These are phyloP conservation scores for Suillus tomentosus DNA, from an alignment of 768 basidiomycete genomes.

Conservation along the genomic window DNA sequence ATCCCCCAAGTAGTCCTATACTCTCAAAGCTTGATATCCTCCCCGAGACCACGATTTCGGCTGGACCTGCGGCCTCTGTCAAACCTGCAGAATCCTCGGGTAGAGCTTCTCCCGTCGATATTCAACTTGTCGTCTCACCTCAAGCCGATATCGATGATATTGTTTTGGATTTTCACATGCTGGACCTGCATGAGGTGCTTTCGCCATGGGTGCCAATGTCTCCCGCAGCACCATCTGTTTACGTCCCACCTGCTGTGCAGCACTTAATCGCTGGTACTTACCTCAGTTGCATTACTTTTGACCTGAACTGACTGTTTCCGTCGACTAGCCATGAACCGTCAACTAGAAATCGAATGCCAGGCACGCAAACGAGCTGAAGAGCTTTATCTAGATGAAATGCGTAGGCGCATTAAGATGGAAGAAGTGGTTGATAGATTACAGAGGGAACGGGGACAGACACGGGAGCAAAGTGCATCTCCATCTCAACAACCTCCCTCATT, in stretches of 20 bases:
- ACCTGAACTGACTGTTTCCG: conserved; percentile 9
- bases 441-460: conserved; percentile 12
- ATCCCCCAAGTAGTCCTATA: neutral
- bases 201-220: conserved; percentile 36
- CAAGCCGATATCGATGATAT: neutral
- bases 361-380: conserved; percentile 38
- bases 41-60: neutral
- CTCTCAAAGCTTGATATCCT: neutral
- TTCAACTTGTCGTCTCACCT: neutral
- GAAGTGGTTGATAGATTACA: conserved; percentile 22
- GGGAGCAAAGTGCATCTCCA: neutral
- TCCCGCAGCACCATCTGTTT: conserved; percentile 24
- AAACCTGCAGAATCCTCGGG: no score
- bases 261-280: conserved; percentile 38
- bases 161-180: conserved; percentile 33
- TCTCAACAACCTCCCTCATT: neutral
- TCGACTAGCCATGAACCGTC: conserved; percentile 35
- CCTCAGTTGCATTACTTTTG: neutral
- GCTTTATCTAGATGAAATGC: conserved; percentile 33
- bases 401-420: conserved; percentile 34
- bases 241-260: conserved; percentile 37
- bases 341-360: conserved; percentile 31
- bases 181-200: conserved; percentile 36
- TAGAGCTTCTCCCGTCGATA: neutral
- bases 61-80: neutral